Evolutionary conservation across 148 eudicot genomes (phyloP).

Genomic region (Polygonum aviculare): DNA sequence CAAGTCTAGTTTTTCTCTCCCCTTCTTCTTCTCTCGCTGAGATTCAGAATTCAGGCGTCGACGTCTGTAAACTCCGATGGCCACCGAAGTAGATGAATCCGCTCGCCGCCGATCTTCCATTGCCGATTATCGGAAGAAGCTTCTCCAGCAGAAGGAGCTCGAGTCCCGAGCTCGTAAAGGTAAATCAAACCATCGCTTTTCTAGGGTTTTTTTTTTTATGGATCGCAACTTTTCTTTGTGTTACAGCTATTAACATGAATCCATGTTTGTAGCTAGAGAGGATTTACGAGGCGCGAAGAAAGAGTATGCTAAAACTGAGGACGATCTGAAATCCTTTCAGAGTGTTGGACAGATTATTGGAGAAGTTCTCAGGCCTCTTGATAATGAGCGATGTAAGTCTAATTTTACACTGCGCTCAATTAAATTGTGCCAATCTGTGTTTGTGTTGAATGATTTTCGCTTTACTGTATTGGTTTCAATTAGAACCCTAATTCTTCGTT

Average conservation of each 20-base stretch:
- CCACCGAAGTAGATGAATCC: slow-evolving; percentile 52
- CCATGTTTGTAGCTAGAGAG: slow-evolving; percentile 50
- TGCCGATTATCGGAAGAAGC: slow-evolving; percentile 64
- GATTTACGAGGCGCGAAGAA: slow-evolving; percentile 59
- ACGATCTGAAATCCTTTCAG: slow-evolving; percentile 95
- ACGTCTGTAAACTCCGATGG: slow-evolving; percentile 17
- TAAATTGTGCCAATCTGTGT: neutral
- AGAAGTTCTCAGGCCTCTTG: slow-evolving; percentile 95
- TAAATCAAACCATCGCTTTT: slow-evolving; percentile 10
- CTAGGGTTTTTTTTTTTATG: neutral
- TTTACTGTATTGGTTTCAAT: neutral
- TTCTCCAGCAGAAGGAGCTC: slow-evolving; percentile 69
- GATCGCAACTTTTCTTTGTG: neutral
- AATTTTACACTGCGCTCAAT: neutral
- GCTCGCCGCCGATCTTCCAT: slow-evolving; percentile 50
- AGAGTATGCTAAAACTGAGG: slow-evolving; percentile 90
- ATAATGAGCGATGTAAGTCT: slow-evolving; percentile 83
- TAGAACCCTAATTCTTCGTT: neutral
- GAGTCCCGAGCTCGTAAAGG: slow-evolving; percentile 76
- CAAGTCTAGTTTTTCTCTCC: neutral
- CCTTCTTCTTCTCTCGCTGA: neutral
- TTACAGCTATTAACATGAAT: neutral
- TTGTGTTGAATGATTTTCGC: neutral
- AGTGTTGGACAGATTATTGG: slow-evolving; percentile 99
- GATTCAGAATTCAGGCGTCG: neutral